Percentiles rank a stretch among this genome's conserved stretches.
Conservation (phyloP, 2,329 filamentous ascomycete species). For the Nannizzia gypsea region DNA sequence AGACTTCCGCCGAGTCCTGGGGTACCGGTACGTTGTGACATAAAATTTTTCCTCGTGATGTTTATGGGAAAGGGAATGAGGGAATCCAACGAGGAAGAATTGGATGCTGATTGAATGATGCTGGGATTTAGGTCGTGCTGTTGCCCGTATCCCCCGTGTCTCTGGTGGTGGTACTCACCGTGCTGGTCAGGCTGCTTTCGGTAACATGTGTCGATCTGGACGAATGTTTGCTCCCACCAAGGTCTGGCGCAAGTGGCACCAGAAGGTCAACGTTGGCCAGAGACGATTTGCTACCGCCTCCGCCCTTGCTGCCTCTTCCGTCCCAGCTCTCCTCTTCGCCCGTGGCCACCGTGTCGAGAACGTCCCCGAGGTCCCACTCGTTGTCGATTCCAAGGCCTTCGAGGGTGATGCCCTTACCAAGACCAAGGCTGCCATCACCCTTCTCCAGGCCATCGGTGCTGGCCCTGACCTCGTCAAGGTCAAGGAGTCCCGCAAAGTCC, state of each 20-base stretch:
- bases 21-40: constrained; percentile 73
- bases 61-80: not conserved
- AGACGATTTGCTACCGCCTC: constrained; percentile 97
- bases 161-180: constrained; percentile 99
- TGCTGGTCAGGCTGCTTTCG: constrained; percentile 98
- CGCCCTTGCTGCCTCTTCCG: constrained; percentile 90
- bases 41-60: constrained; percentile 6
- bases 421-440: constrained; percentile 74
- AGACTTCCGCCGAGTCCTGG: constrained; percentile 99
- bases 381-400: constrained; percentile 85
- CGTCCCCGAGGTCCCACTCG: constrained; percentile 93
- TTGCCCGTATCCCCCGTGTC: constrained; percentile 99
- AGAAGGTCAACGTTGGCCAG: constrained; percentile 99
- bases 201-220: constrained; percentile 99
- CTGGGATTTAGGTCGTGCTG: constrained; percentile 68
- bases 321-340: constrained; percentile 86
- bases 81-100: constrained; percentile 13
- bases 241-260: constrained; percentile 99
- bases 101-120: constrained; percentile 11
- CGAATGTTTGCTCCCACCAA: constrained; percentile 99
- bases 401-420: constrained; percentile 67
- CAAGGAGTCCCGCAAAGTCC: constrained; percentile 89
- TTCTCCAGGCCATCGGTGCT: constrained; percentile 85
- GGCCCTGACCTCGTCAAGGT: constrained; percentile 89
- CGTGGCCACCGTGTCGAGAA: constrained; percentile 90